Evolutionary conservation across 176 grass and related monocot genomes (phyloP), one percentile per base, ranked within the genome.

Genomic region (Triticum dicoccoides): DNA sequence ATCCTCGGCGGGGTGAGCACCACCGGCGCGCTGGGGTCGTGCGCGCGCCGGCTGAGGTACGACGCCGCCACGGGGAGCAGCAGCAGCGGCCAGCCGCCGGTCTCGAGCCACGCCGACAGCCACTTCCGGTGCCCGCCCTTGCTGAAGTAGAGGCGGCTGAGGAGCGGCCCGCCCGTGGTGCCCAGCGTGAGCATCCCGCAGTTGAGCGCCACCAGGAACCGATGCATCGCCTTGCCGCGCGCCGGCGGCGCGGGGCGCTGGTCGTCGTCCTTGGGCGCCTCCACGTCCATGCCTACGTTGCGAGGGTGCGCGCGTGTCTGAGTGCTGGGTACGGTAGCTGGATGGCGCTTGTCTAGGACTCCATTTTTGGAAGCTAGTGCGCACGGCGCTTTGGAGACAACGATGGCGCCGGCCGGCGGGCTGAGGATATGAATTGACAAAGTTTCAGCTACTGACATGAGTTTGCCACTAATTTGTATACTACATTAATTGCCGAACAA

Each of bases 61-160:
- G 89, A 85, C 0, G 86, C 67, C 59, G 44, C 47, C 27, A 86
- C 29, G 12, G 87, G 91, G 73, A 89, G 0, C 23, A 95, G 49
- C n/a, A 93, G 84, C 21, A 95, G 73, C 4, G 94, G 94, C 81
- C 89, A 95, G 25, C 84, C 89, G 25, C 33, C 91, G 4, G 91
- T 89, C 82, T 95, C 35, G 47, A 95, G 89, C 49, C 85, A 91
- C 49, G 86, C 65, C 0, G 94, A 87, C 9, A 95, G 84, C 94
- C 94, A 93, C 77, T 89, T 66, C 14, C 81, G 84, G 21, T 86
- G 78, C 5, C 94, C 94, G 51, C 94, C 94, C 73, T 87, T 83
- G 61, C 70, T 37, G 87, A 80, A 95, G 68, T 95, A 95, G 49
- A 95, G 87, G n/a, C 94, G 91, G 78, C 77, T 84, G 0, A 91